Percentiles rank a stretch among this genome's conserved stretches.
phyloP scores from a whole-genome alignment of 495 filamentous ascomycete genomes.

The Cercophora newfieldiana region DNA sequence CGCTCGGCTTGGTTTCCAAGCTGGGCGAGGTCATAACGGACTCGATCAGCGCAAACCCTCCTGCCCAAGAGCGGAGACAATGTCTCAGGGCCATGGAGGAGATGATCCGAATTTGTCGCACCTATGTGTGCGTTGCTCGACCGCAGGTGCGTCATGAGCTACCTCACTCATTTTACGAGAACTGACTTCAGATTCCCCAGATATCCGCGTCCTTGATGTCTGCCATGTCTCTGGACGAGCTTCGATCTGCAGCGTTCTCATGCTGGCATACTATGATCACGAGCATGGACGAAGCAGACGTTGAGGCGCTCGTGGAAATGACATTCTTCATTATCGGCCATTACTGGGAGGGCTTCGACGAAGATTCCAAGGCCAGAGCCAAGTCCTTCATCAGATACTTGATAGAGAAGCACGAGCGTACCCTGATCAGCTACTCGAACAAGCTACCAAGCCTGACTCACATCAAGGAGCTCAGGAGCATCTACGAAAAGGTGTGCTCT shows the following conservation, averaged over 20 bases:
- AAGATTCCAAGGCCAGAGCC: constrained; percentile 56
- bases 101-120: constrained; percentile 74
- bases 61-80: constrained; percentile 66
- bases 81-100: constrained; percentile 82
- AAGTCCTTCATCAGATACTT: constrained; percentile 64
- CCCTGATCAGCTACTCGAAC: constrained; percentile 64
- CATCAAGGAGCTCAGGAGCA: constrained; percentile 66
- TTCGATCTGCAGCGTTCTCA: constrained; percentile 74
- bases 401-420: constrained; percentile 56
- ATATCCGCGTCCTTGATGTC: constrained; percentile 87
- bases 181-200: constrained; percentile 38
- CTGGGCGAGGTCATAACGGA: constrained; percentile 83
- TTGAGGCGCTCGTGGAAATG: constrained; percentile 76
- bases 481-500: constrained; percentile 61
- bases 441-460: constrained; percentile 75
- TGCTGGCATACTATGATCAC: constrained; percentile 81
- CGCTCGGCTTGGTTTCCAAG: constrained; percentile 83
- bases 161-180: background rate
- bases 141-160: constrained; percentile 67
- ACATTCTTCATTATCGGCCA: constrained; percentile 83
- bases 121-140: constrained; percentile 70
- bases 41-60: constrained; percentile 47
- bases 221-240: constrained; percentile 68
- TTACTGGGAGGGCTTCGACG: constrained; percentile 71
- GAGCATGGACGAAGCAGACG: constrained; percentile 71